Percentiles rank a stretch among this genome's conserved stretches.
phyloP scores from a whole-genome alignment of 2,329 filamentous ascomycete genomes.

The Aureobasidium subglaciale region DNA sequence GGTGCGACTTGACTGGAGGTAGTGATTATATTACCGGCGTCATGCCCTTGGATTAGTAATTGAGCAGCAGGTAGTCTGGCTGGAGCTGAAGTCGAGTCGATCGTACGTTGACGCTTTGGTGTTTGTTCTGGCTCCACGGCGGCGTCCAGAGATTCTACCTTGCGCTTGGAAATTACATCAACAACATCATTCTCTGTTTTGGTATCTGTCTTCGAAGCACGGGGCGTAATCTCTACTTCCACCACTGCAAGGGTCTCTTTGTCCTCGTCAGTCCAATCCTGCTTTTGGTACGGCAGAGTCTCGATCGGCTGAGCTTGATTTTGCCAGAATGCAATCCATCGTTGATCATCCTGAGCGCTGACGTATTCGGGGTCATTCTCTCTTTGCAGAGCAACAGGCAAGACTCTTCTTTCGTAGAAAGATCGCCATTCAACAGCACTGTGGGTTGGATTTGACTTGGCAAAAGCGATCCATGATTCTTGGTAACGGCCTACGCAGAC shows the following conservation, averaged over 20 bases:
- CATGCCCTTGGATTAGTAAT: not conserved
- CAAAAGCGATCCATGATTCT: slow-evolving; percentile 24
- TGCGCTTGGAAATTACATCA: too few relatives aligned
- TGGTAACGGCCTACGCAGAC: slow-evolving; percentile 15
- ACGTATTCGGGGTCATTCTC: not conserved
- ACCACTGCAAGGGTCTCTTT: not conserved
- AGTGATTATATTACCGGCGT: not conserved
- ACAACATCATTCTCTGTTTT: too few relatives aligned
- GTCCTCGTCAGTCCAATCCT: not conserved
- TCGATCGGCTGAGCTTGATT: slow-evolving; percentile 10
- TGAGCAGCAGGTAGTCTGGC: not conserved
- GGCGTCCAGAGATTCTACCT: not conserved
- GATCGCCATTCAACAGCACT: slow-evolving; percentile 23
- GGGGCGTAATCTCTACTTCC: not conserved
- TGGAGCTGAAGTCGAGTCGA: not conserved
- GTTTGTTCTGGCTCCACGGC: not conserved
- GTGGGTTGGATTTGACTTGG: slow-evolving; percentile 17
- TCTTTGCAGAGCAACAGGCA: slow-evolving; percentile 20
- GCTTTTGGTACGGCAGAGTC: not conserved
- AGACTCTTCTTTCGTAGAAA: slow-evolving; percentile 23
- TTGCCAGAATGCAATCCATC: slow-evolving; percentile 5
- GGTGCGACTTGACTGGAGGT: not conserved
- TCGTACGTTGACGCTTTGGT: not conserved
- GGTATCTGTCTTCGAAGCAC: not conserved
- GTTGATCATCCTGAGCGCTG: not conserved